These are phyloP conservation scores for Dictyostelium capitatum DNA, from an alignment of 78 protist species.

Conservation along the genomic window DNA sequence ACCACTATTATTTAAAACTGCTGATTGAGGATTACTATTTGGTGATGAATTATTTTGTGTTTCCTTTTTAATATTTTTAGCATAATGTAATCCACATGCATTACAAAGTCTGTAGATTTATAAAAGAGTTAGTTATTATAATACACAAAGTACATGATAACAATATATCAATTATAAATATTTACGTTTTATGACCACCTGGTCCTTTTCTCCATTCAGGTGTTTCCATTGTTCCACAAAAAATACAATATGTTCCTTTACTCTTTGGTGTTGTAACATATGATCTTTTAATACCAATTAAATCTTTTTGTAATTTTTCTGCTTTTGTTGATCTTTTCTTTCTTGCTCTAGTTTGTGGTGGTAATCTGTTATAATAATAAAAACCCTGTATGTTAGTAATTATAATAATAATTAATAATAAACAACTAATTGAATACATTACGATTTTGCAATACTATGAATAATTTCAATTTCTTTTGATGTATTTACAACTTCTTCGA, in stretches of 20 bases:
- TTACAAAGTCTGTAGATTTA: constrained; percentile 81
- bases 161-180: too few relatives aligned
- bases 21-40: background rate
- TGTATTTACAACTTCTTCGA: constrained; percentile 34
- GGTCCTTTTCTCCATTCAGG: constrained; percentile 88
- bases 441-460: constrained; percentile 49
- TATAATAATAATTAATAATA: too few relatives aligned
- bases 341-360: constrained; percentile 76
- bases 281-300: constrained; percentile 49
- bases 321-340: constrained; percentile 79
- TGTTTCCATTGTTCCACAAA: constrained; percentile 73
- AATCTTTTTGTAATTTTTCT: constrained; percentile 52
- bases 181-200: constrained; percentile 61
- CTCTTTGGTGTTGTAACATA: constrained; percentile 70
- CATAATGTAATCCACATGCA: constrained; percentile 87
- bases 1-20: too few relatives aligned
- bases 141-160: background rate
- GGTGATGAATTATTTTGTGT: background rate
- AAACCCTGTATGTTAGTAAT: background rate
- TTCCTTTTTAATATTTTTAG: constrained; percentile 77
- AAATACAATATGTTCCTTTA: constrained; percentile 50
- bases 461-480: constrained; percentile 67
- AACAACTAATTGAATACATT: background rate
- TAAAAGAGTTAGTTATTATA: too few relatives aligned
- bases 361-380: constrained; percentile 15